A percentile compares a stretch with the other conserved stretches of the same genome.
Evolutionary conservation across 768 basidiomycete species (phyloP).

Genomic region (Suillus subaureus): DNA sequence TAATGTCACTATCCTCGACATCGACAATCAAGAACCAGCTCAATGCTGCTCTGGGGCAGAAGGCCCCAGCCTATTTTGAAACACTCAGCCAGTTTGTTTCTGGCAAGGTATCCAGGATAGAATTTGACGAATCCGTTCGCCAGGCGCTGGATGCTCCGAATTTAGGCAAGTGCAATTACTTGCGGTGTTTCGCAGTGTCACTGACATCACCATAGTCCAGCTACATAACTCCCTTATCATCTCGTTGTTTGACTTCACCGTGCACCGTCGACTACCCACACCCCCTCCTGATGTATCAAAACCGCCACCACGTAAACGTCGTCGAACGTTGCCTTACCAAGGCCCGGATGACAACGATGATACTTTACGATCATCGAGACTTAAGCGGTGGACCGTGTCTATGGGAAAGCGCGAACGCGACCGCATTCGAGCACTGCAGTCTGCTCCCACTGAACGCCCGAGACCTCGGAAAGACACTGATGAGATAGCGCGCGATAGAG

Average conservation of each 20-base stretch:
- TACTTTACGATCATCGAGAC: conserved; percentile 58
- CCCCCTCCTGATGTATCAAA: conserved; percentile 66
- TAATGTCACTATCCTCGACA: conserved; percentile 78
- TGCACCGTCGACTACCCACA: conserved; percentile 66
- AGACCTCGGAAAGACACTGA: conserved; percentile 55
- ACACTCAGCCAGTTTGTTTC: conserved; percentile 68
- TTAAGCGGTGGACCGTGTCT: conserved; percentile 77
- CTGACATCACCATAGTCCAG: conserved; percentile 53
- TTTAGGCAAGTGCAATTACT: conserved; percentile 39
- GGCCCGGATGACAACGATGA: conserved; percentile 61
- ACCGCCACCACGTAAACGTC: conserved; percentile 65
- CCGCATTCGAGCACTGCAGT: conserved; percentile 55
- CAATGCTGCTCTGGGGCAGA: conserved; percentile 58
- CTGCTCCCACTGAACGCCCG: conserved; percentile 43
- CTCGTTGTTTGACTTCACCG: conserved; percentile 79
- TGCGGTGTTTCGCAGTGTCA: neutral
- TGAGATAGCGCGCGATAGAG: conserved; percentile 72
- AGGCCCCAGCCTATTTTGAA: conserved; percentile 61
- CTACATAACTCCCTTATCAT: conserved; percentile 85
- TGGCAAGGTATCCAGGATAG: conserved; percentile 67
- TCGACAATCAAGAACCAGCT: conserved; percentile 73
- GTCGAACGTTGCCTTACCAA: conserved; percentile 71
- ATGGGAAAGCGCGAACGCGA: conserved; percentile 77
- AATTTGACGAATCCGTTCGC: conserved; percentile 75
- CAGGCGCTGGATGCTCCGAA: conserved; percentile 61